Conservation (phyloP, 495 filamentous ascomycete genomes). For the Staphylotrichum longicolle region DNA sequence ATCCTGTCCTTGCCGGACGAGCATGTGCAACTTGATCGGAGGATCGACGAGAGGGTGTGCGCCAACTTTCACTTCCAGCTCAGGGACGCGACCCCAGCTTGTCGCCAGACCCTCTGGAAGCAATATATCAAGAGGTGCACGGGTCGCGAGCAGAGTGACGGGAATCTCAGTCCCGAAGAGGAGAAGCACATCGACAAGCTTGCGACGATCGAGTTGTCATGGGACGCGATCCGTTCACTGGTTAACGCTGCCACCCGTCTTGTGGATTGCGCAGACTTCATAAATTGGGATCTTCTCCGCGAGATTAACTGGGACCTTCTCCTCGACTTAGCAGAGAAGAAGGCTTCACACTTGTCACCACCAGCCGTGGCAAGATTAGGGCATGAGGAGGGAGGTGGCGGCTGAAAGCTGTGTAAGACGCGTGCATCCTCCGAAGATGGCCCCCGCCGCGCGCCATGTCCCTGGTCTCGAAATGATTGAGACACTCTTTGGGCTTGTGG, state of each 20-base stretch:
- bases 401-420: too few relatives aligned
- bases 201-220: neutral
- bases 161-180: neutral
- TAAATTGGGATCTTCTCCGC: neutral
- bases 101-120: neutral
- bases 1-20: neutral
- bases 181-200: neutral
- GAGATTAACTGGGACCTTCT: neutral
- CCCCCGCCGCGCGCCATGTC: too few relatives aligned
- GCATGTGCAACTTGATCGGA: neutral
- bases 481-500: too few relatives aligned
- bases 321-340: neutral
- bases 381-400: too few relatives aligned
- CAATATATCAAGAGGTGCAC: neutral
- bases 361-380: too few relatives aligned
- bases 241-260: neutral
- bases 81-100: neutral
- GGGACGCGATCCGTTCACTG: neutral
- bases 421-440: too few relatives aligned
- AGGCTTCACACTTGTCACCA: neutral
- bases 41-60: neutral
- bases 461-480: too few relatives aligned
- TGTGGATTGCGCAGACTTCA: neutral
- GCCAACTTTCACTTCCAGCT: neutral
- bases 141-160: neutral